Evolutionary conservation across 192 early-diverging fungal species (phyloP).

Genomic region (Chytriomyces confervae): DNA sequence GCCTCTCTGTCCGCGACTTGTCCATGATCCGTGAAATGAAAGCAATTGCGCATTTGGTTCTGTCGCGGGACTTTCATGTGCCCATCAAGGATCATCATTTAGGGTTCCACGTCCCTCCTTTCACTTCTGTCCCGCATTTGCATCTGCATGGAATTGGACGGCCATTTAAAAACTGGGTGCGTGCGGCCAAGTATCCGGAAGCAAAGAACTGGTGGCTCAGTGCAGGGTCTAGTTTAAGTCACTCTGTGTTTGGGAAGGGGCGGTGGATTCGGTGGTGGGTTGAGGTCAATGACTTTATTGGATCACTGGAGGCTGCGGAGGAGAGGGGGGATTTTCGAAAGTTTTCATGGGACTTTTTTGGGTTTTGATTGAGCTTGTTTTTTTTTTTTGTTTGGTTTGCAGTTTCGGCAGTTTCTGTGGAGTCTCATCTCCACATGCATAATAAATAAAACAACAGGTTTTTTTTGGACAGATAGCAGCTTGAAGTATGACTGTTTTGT

Average conservation of each 20-base stretch:
- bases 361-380: conserved; percentile 3
- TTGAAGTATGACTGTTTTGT: not conserved
- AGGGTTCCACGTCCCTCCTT: conserved; percentile 78
- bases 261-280: conserved; percentile 43
- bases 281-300: conserved; percentile 21
- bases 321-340: conserved; percentile 26
- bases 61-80: conserved; percentile 12
- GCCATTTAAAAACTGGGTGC: conserved; percentile 53
- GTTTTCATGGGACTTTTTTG: conserved; percentile 36
- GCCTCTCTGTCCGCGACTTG: conserved; percentile 9
- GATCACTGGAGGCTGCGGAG: conserved; percentile 26
- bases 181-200: conserved; percentile 44
- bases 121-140: conserved; percentile 69
- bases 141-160: conserved; percentile 70
- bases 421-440: not conserved
- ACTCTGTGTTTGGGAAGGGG: conserved; percentile 22
- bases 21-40: conserved; percentile 32
- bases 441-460: not conserved
- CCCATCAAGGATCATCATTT: conserved; percentile 43
- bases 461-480: not conserved
- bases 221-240: not conserved
- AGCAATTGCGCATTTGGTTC: conserved; percentile 4
- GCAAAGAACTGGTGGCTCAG: conserved; percentile 26
- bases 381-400: not conserved
- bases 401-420: no score